Evolutionary conservation across 257 asterid species (phyloP).

Genomic region (Solanum piurae): DNA sequence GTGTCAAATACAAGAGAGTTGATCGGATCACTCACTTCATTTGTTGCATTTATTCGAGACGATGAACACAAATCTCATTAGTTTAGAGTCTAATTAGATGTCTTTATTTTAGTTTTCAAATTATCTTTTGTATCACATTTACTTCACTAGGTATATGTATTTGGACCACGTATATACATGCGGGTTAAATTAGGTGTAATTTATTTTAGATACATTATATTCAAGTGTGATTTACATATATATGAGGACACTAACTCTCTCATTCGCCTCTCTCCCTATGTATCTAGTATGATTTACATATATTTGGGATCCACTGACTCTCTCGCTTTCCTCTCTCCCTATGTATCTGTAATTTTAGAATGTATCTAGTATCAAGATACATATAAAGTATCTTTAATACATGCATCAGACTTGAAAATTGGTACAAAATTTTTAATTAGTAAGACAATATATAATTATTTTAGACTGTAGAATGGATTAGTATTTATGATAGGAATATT

Average conservation of each 20-base stretch:
- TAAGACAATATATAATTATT: no score
- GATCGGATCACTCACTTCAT: background rate
- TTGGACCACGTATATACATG: background rate
- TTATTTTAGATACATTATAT: no score
- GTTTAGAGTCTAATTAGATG: background rate
- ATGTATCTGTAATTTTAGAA: background rate
- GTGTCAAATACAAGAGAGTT: background rate
- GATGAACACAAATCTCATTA: background rate
- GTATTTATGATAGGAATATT: no score
- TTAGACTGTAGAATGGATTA: no score
- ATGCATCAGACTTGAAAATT: background rate
- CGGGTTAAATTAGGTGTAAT: background rate
- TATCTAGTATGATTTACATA: no score
- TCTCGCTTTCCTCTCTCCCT: background rate
- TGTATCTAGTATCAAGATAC: no score
- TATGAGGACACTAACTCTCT: background rate
- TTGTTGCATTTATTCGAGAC: background rate
- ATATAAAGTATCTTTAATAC: background rate
- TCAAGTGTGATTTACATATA: background rate
- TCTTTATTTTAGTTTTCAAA: no score
- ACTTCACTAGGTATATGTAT: no score
- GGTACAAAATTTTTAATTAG: background rate
- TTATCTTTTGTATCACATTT: background rate
- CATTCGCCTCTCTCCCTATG: no score
- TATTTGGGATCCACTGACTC: no score